These are phyloP conservation scores for Candida piceae DNA, from an alignment of 805 yeast genomes.

Conservation along the genomic window DNA sequence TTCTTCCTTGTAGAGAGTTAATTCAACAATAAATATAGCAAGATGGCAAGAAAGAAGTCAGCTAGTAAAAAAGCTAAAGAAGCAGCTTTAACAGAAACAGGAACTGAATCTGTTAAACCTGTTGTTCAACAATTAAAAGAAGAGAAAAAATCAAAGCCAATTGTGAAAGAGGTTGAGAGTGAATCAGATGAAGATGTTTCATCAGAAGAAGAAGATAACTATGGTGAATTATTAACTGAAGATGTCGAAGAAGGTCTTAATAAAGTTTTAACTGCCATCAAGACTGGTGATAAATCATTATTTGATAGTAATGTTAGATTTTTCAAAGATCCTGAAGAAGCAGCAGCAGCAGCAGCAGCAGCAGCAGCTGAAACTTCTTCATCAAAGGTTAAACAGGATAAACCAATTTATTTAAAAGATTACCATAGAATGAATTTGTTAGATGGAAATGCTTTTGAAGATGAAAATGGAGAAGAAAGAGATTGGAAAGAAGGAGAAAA, in stretches of 20 bases:
- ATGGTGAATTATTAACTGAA: conserved; percentile 80
- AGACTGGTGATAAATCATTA: conserved; percentile 58
- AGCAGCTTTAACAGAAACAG: too few relatives aligned
- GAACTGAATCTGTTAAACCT: conserved; percentile 1
- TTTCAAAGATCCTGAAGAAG: conserved; percentile 58
- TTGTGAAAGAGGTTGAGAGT: background rate
- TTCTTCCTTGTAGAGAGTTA: too few relatives aligned
- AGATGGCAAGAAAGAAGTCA: conserved; percentile 84
- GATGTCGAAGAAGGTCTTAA: conserved; percentile 78
- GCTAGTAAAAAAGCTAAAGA: conserved; percentile 69
- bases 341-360: conserved; percentile 30
- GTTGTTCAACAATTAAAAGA: conserved; percentile 16
- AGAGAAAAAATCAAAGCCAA: conserved; percentile 1
- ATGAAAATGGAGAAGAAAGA: conserved; percentile 46
- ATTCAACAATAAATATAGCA: background rate
- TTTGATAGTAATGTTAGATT: conserved; percentile 68
- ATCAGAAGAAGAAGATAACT: conserved; percentile 86
- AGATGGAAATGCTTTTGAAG: conserved; percentile 55
- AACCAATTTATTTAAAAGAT: conserved; percentile 86
- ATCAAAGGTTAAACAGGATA: conserved; percentile 38
- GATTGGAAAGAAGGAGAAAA: conserved; percentile 49
- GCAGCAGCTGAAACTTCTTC: conserved; percentile 32
- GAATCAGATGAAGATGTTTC: conserved; percentile 16
- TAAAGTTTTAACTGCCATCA: conserved; percentile 66
- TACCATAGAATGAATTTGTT: conserved; percentile 82